A percentile compares a stretch with the other conserved stretches of the same genome.
These are phyloP conservation scores for Bigelowiella natans DNA, from an alignment of 78 protist species.

Conservation along the genomic window DNA sequence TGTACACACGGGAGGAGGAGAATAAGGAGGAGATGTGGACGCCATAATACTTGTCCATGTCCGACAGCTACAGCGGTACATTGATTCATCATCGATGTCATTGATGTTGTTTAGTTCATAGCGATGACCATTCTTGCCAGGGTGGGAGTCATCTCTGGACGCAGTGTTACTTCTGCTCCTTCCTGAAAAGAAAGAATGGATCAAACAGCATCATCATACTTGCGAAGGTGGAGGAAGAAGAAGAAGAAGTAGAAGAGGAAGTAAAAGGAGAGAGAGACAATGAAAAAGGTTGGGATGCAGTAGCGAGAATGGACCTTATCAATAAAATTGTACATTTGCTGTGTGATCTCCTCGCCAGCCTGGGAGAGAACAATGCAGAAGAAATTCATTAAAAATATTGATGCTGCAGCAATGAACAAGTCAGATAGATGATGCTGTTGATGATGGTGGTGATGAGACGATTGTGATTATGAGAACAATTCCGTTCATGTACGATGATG, in stretches of 20 bases:
- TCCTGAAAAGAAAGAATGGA: too few species aligned
- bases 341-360: slow-evolving; percentile 59
- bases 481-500: too few species aligned
- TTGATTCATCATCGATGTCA: slow-evolving; percentile 18
- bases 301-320: slow-evolving; percentile 12
- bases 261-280: background rate
- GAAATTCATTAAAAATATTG: too few species aligned
- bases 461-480: too few species aligned
- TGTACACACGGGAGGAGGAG: background rate
- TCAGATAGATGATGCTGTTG: too few species aligned
- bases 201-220: too few species aligned
- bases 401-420: too few species aligned
- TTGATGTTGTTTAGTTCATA: background rate
- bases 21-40: background rate
- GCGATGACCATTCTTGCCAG: slow-evolving; percentile 52
- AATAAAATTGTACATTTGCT: slow-evolving; percentile 49
- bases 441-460: too few species aligned
- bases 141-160: slow-evolving; percentile 69
- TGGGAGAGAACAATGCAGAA: too few species aligned
- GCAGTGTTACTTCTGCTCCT: slow-evolving; percentile 33
- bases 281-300: background rate
- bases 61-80: too few species aligned
- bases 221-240: background rate
- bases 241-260: background rate
- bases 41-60: background rate